phyloP scores from a whole-genome alignment of 2,329 filamentous ascomycete species.

The Orbilia oligospora region DNA sequence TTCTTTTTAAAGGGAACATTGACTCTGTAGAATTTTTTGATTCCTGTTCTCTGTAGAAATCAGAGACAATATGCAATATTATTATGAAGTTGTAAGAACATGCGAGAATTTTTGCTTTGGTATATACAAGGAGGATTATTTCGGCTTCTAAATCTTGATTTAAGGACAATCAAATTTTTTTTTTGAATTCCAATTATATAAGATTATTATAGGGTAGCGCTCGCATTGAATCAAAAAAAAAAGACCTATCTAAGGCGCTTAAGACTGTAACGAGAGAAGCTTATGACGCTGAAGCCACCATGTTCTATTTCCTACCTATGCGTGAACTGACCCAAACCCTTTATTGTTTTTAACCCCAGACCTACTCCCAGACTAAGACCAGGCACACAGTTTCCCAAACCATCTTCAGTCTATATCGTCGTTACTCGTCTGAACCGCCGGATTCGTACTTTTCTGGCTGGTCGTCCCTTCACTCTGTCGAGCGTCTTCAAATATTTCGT shows the following conservation, averaged over 20 bases:
- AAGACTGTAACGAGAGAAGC: neutral
- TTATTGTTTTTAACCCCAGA: neutral
- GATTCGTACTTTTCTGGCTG: constrained; percentile 6
- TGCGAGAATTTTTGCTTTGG: neutral
- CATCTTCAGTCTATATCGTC: constrained; percentile 44
- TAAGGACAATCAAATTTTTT: too few species aligned
- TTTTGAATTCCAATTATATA: too few species aligned
- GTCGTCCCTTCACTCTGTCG: constrained; percentile 9
- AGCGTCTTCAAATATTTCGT: constrained; percentile 24
- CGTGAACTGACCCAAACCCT: neutral
- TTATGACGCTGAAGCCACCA: too few species aligned
- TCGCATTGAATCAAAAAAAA: neutral
- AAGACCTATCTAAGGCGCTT: too few species aligned
- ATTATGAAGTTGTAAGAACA: neutral
- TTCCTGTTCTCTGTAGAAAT: neutral
- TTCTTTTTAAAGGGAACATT: neutral
- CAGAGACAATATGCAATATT: neutral
- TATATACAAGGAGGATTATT: neutral
- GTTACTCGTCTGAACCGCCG: constrained; percentile 19
- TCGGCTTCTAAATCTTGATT: neutral
- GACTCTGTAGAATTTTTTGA: neutral
- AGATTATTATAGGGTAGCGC: neutral
- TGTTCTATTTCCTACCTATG: too few species aligned
- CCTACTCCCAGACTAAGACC: neutral
- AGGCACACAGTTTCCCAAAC: too few species aligned